Percentiles rank a stretch among this genome's conserved stretches.
phyloP scores from a whole-genome alignment of 441 rosid species.

The Macaranga tanarius region DNA sequence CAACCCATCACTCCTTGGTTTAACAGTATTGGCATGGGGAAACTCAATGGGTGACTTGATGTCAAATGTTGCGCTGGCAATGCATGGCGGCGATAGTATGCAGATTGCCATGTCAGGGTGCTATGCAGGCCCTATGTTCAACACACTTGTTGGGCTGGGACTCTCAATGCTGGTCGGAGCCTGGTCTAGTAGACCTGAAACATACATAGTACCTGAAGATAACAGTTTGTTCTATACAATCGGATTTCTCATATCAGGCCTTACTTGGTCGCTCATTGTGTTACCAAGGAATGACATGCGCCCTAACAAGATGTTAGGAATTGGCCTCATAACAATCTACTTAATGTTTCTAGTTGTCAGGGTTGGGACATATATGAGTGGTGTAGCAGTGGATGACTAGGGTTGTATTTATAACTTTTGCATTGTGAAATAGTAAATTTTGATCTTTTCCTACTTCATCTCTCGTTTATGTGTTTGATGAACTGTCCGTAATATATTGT shows the following conservation, averaged over 20 bases:
- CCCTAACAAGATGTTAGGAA: slow-evolving; percentile 58
- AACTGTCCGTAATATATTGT: slow-evolving; percentile 5
- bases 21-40: slow-evolving; percentile 89
- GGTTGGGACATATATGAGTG: slow-evolving; percentile 49
- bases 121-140: slow-evolving; percentile 92
- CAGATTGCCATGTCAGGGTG: slow-evolving; percentile 89
- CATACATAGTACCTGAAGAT: slow-evolving; percentile 52
- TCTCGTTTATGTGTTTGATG: not conserved
- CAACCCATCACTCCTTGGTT: slow-evolving; percentile 77
- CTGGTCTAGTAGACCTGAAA: slow-evolving; percentile 56
- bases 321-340: slow-evolving; percentile 60
- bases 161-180: slow-evolving; percentile 71
- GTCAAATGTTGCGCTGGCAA: slow-evolving; percentile 67
- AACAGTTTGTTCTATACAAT: slow-evolving; percentile 58
- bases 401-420: not conserved
- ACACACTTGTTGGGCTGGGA: slow-evolving; percentile 78
- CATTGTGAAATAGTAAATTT: not conserved
- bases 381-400: slow-evolving; percentile 8
- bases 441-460: slow-evolving; percentile 7
- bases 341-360: slow-evolving; percentile 54
- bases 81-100: slow-evolving; percentile 72
- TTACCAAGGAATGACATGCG: slow-evolving; percentile 66
- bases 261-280: slow-evolving; percentile 63
- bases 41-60: slow-evolving; percentile 88
- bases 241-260: slow-evolving; percentile 61